Evolutionary conservation across 495 filamentous ascomycete genomes (phyloP).

Genomic region (Penicillium turbatum): DNA sequence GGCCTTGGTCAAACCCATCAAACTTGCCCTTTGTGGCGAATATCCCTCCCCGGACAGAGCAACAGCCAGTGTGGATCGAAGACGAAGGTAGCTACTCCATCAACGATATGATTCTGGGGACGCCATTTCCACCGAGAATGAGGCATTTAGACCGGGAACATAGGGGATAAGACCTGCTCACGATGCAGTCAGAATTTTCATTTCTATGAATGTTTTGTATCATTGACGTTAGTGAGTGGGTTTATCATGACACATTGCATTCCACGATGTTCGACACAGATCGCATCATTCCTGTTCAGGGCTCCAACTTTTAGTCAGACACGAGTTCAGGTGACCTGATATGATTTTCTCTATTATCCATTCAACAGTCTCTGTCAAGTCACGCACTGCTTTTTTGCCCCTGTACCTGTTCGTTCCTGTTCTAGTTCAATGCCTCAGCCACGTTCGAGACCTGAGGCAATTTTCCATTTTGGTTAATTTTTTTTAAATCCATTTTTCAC

Average conservation of each 20-base stretch:
- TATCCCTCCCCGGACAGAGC: constrained; percentile 23
- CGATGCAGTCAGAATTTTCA: no score
- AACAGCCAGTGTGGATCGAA: constrained; percentile 6
- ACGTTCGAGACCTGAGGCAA: constrained; percentile 24
- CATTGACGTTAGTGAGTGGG: neutral
- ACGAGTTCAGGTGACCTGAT: constrained; percentile 2
- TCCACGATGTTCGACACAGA: constrained; percentile 20
- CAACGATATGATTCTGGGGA: constrained; percentile 3
- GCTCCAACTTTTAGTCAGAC: neutral
- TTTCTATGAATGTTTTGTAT: neutral
- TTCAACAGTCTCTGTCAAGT: neutral
- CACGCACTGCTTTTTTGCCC: constrained; percentile 1
- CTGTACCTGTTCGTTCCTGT: constrained; percentile 1
- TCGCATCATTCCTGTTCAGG: constrained; percentile 1
- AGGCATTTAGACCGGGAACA: constrained; percentile 9
- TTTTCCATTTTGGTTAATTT: constrained; percentile 9
- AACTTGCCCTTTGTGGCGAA: constrained; percentile 13
- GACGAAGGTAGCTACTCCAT: neutral
- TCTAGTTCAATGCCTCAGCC: constrained; percentile 4
- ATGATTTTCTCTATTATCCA: neutral
- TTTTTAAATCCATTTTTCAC: constrained; percentile 9
- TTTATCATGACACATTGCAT: constrained; percentile 27
- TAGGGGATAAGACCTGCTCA: no score
- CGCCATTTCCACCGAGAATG: neutral
- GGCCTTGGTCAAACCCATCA: neutral